Conservation (phyloP, 2,329 filamentous ascomycete species). For the Penicillium sp. region DNA sequence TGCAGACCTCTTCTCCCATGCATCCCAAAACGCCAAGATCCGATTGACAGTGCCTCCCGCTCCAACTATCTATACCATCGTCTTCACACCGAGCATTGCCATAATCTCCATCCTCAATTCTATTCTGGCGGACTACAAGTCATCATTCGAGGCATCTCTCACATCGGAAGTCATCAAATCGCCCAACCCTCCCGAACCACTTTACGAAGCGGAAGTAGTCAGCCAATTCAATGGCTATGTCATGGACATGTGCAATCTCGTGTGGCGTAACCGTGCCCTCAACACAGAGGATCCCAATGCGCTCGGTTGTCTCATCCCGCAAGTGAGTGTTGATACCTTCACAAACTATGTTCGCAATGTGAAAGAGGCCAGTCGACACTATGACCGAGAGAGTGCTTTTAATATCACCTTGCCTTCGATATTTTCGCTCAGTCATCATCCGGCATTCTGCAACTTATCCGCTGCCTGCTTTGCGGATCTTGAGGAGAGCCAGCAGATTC, state of each 20-base stretch:
- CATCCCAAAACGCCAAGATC: conserved; percentile 49
- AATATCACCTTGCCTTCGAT: conserved; percentile 35
- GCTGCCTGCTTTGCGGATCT: conserved; percentile 45
- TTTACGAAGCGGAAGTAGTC: conserved; percentile 57
- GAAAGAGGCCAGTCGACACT: conserved; percentile 32
- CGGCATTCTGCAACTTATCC: conserved; percentile 44
- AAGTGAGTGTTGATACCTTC: conserved; percentile 42
- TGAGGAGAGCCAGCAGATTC: conserved; percentile 42
- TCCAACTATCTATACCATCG: conserved; percentile 63
- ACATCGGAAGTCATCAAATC: conserved; percentile 35
- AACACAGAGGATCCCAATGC: conserved; percentile 58
- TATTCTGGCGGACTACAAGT: conserved; percentile 67
- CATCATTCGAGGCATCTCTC: conserved; percentile 62
- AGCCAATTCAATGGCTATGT: conserved; percentile 74
- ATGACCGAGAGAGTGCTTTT: conserved; percentile 29
- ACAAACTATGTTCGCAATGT: conserved; percentile 40
- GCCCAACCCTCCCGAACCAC: conserved; percentile 28
- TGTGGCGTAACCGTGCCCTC: conserved; percentile 73
- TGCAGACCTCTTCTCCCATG: conserved; percentile 53
- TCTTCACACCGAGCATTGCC: conserved; percentile 60
- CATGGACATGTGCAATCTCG: conserved; percentile 79
- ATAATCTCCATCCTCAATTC: conserved; percentile 64
- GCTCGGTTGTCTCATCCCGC: conserved; percentile 49
- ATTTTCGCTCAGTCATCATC: conserved; percentile 48
- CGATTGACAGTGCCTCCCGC: conserved; percentile 65